Conservation (phyloP, 257 asterid species). For the Fraxinus pennsylvanica region DNA sequence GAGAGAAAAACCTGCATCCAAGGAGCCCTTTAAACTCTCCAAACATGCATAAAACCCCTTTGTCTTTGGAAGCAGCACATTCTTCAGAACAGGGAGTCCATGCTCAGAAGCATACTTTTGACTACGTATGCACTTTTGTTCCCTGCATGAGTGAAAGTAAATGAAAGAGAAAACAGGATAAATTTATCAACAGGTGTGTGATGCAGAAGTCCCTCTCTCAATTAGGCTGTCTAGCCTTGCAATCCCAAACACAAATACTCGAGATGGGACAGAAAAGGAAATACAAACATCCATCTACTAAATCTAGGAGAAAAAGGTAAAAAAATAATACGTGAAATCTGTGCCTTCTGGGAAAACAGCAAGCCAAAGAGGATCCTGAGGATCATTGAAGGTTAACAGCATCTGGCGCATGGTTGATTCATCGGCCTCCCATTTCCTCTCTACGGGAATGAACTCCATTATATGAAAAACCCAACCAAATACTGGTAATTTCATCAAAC, state of each 20-base stretch:
- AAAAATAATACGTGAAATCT: constrained; percentile 71
- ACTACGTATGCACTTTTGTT: constrained; percentile 74
- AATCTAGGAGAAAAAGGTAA: constrained; percentile 16
- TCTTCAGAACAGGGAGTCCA: constrained; percentile 72
- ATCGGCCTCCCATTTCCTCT: constrained; percentile 91
- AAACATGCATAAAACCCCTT: constrained; percentile 79
- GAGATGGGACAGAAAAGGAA: not conserved
- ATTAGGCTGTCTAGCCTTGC: not conserved
- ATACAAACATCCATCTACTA: not conserved
- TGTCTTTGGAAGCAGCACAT: constrained; percentile 82
- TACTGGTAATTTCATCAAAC: constrained; percentile 82
- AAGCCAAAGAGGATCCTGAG: constrained; percentile 80
- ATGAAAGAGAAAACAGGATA: constrained; percentile 10
- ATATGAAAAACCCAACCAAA: constrained; percentile 91
- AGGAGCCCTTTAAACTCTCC: constrained; percentile 61
- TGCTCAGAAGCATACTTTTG: constrained; percentile 78
- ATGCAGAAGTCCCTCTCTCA: not conserved
- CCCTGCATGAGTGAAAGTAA: constrained; percentile 50
- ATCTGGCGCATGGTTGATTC: constrained; percentile 49
- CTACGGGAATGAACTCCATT: constrained; percentile 84
- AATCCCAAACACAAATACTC: not conserved
- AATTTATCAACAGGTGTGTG: not conserved
- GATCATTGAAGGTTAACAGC: constrained; percentile 58
- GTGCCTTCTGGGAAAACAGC: constrained; percentile 96
- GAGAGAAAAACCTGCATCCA: constrained; percentile 76